These are phyloP conservation scores for Galium porrigens DNA, from an alignment of 305 asterid species.

Conservation along the genomic window DNA sequence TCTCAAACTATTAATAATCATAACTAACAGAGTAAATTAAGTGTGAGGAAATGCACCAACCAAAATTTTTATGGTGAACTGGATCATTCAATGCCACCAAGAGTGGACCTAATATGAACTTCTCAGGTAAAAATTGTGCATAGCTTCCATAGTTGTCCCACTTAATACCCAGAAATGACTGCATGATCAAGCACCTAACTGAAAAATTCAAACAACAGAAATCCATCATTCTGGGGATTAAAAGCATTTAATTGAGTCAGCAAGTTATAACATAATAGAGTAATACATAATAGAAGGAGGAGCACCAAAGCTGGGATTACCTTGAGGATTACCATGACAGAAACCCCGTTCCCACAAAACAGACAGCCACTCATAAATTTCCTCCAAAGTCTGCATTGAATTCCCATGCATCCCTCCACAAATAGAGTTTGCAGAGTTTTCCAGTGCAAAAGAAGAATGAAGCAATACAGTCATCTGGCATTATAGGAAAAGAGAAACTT, in stretches of 20 bases:
- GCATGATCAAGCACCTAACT: slow-evolving; percentile 85
- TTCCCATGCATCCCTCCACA: slow-evolving; percentile 27
- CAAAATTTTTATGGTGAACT: slow-evolving; percentile 81
- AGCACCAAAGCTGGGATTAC: slow-evolving; percentile 22
- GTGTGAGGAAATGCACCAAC: slow-evolving; percentile 31
- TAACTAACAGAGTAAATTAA: slow-evolving; percentile 1
- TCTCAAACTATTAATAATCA: neutral
- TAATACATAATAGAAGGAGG: neutral
- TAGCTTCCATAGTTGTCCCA: slow-evolving; percentile 49
- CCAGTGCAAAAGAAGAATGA: slow-evolving; percentile 33
- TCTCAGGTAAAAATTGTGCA: slow-evolving; percentile 42
- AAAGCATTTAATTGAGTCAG: slow-evolving; percentile 1
- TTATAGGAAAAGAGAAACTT: slow-evolving; percentile 15
- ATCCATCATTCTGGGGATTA: slow-evolving; percentile 7
- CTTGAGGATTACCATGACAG: slow-evolving; percentile 86
- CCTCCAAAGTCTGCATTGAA: slow-evolving; percentile 47
- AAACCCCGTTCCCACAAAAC: slow-evolving; percentile 89
- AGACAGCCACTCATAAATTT: slow-evolving; percentile 59
- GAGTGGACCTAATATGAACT: slow-evolving; percentile 68
- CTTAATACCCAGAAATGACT: slow-evolving; percentile 53
- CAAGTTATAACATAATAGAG: neutral
- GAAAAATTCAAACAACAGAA: slow-evolving; percentile 15
- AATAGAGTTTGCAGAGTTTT: slow-evolving; percentile 24
- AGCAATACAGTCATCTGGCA: slow-evolving; percentile 62
- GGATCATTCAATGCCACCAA: slow-evolving; percentile 76